Conservation (phyloP, 2,329 filamentous ascomycete species). For the Colletotrichum camelliae region DNA sequence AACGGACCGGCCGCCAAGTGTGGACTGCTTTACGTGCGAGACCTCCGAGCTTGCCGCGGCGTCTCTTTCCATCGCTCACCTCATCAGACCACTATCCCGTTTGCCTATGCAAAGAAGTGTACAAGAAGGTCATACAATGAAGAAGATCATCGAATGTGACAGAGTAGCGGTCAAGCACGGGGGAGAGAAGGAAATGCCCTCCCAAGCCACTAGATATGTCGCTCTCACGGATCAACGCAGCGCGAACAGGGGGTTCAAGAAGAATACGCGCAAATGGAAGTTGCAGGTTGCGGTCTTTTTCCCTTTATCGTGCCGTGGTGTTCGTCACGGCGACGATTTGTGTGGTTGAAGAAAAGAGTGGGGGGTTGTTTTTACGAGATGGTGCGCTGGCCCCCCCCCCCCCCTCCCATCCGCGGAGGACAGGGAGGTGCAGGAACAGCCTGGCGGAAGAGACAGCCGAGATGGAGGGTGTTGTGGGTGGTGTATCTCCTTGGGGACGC, state of each 20-base stretch:
- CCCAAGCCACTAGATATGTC: neutral
- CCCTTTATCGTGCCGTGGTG: no score
- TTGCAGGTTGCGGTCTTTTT: no score
- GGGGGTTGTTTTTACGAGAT: neutral
- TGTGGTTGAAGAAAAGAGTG: neutral
- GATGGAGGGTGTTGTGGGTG: neutral
- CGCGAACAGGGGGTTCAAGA: neutral
- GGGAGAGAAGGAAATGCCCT: neutral
- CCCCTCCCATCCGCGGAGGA: neutral
- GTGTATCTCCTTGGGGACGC: neutral
- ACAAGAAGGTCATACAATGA: neutral
- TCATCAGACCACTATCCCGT: neutral
- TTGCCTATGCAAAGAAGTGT: neutral
- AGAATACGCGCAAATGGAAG: no score
- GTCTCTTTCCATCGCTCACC: neutral
- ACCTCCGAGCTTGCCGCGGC: neutral
- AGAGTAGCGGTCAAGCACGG: neutral
- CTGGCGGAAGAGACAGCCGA: neutral
- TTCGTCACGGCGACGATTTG: neutral
- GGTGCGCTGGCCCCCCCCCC: neutral
- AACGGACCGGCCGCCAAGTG: neutral
- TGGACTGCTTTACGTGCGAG: neutral
- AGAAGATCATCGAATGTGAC: neutral
- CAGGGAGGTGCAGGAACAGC: neutral
- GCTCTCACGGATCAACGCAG: neutral